Base-by-base conservation (phyloP, 1,284 basidiomycete species). In the Ceraceosorus guamensis region DNA sequence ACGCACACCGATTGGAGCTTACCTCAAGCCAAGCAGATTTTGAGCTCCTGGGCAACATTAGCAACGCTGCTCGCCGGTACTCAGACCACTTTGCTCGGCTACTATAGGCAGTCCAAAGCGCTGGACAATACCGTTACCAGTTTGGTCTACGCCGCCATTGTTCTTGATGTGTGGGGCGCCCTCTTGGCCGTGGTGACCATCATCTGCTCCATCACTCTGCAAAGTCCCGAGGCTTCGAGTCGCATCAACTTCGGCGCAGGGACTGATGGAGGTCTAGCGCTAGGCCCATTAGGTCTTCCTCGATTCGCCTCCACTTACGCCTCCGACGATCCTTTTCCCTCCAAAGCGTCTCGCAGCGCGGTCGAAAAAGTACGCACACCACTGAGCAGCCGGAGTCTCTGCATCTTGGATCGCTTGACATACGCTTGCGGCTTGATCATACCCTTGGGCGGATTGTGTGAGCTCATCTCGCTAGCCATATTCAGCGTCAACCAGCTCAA, bases 121-220 rank as follows among this genome's bases (percentile, higher is more conserved):
- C 39, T 31, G 11, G 6, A 24, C 4, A 24, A 44, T 5, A 49
- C 45, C 7, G 49, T 50, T 5, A 34, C 44, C 3, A 48, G 41
- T 1, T 10, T 63, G 14, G 35, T 46, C 14, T 47, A 46, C 34
- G 46, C 56, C n/a, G 58, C 55, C 1, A 46, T 65, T 8, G 46
- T 39, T 3, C 48, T 65, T 39, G 51, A 59, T 18, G 45, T 65
- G 1, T 65, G 55, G 30, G 56, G 52, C 2, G 53, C 52, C 7
- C 13, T 63, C 13, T 18, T 59, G 6, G 32, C 61, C 3, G 7
- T 37, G 4, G 24, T 50, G 5, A 47, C 47, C 10, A 32, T 65
- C 35, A 49, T 63, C 5, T 11, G 47, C 18, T 52, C 34, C 34
- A 49, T 55, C 37, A 6, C 31, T 2, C 32, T 59, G 5, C 37